Conservation (phyloP, 1,284 basidiomycete species). For the Chiua sp. region DNA sequence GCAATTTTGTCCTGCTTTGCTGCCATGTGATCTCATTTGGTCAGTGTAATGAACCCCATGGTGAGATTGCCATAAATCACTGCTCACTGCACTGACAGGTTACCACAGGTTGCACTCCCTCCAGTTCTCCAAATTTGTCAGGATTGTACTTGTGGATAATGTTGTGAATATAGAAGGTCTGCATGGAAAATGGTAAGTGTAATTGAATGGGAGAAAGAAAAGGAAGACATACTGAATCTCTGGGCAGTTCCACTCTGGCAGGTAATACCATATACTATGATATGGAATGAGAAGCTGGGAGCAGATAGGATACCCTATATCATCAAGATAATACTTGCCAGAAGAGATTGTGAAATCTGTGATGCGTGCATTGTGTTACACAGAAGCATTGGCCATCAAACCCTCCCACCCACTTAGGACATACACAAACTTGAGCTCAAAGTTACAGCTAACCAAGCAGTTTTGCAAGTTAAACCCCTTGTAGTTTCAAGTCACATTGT, state of each 20-base stretch:
- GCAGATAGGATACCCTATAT: neutral
- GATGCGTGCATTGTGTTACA: neutral
- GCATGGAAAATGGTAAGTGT: too few relatives aligned
- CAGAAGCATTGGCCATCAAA: neutral
- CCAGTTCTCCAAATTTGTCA: too few relatives aligned
- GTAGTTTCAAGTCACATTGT: neutral
- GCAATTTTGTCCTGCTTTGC: too few relatives aligned
- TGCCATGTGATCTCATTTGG: too few relatives aligned
- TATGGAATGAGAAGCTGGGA: neutral
- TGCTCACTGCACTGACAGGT: too few relatives aligned
- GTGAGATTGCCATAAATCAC: too few relatives aligned
- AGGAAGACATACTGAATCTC: neutral
- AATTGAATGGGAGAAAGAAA: too few relatives aligned
- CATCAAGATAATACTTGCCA: constrained; percentile 10
- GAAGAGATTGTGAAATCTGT: neutral
- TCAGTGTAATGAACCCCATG: too few relatives aligned
- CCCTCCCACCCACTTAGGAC: constrained; percentile 7
- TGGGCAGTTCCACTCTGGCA: neutral
- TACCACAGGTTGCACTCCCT: too few relatives aligned
- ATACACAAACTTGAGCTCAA: constrained; percentile 8
- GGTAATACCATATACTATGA: neutral
- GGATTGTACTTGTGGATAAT: too few relatives aligned
- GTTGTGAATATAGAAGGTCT: neutral
- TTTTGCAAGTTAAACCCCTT: constrained; percentile 7
- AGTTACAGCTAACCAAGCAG: constrained; percentile 1